Evolutionary conservation across 306 rosid species (phyloP).

Genomic region (Carpinus viminea): DNA sequence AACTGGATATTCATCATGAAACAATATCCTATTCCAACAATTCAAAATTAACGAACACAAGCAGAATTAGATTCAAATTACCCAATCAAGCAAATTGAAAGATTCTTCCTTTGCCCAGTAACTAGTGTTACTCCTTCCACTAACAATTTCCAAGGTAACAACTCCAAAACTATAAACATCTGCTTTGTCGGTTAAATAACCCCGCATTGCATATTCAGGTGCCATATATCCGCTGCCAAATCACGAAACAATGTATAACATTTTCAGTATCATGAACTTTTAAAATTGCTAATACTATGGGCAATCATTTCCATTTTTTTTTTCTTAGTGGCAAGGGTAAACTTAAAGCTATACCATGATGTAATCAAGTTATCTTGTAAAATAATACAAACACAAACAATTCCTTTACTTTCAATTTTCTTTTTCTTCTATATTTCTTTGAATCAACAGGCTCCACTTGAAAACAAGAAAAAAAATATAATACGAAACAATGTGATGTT

Average conservation of each 20-base stretch:
- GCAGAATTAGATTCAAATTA: slow-evolving; percentile 15
- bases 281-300: background rate
- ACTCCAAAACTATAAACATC: slow-evolving; percentile 82
- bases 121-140: slow-evolving; percentile 59
- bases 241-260: background rate
- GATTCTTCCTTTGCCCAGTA: slow-evolving; percentile 43
- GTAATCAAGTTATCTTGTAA: too few relatives aligned
- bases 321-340: too few relatives aligned
- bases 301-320: background rate
- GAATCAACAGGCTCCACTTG: too few relatives aligned
- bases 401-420: too few relatives aligned
- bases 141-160: slow-evolving; percentile 50
- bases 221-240: slow-evolving; percentile 52
- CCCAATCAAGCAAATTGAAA: slow-evolving; percentile 61
- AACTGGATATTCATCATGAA: background rate
- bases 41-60: background rate
- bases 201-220: slow-evolving; percentile 67
- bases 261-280: background rate
- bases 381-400: too few relatives aligned
- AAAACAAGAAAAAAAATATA: background rate
- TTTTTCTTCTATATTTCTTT: background rate
- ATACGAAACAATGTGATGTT: background rate
- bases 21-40: background rate
- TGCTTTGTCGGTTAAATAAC: slow-evolving; percentile 69
- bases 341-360: too few relatives aligned